Evolutionary conservation across 78 protist genomes (phyloP).

Genomic region (Dictyostelium purpureum): DNA sequence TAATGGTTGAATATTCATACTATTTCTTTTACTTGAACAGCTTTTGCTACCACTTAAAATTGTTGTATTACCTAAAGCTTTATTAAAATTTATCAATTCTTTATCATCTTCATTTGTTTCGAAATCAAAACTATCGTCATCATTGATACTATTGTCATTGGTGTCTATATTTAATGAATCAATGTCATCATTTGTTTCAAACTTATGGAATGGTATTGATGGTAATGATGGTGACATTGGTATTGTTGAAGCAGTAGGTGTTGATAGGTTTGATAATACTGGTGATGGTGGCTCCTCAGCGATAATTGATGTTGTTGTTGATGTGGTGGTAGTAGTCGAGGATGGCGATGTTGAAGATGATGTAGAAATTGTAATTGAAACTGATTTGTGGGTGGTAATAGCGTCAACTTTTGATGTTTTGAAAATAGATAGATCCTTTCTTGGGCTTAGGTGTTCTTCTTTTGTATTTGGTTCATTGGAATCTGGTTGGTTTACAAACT

Average conservation of each 20-base stretch:
- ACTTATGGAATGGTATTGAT: not conserved
- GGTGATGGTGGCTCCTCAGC: not conserved
- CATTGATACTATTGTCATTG: not conserved
- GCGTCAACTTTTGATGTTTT: not conserved
- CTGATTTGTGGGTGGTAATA: constrained; percentile 37
- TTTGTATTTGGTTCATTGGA: not conserved
- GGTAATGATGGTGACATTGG: not conserved
- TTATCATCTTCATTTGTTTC: not conserved
- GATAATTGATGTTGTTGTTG: constrained; percentile 7
- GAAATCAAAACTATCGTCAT: not conserved
- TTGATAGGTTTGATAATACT: not conserved
- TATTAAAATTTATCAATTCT: too few relatives aligned
- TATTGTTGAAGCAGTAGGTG: not conserved
- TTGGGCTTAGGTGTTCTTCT: not conserved
- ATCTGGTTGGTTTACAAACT: constrained; percentile 14
- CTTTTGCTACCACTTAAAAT: not conserved
- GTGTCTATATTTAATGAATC: not conserved
- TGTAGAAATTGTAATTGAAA: constrained; percentile 28
- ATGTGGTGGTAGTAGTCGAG: not conserved
- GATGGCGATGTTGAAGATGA: constrained; percentile 42
- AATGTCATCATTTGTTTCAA: not conserved
- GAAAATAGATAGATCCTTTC: not conserved
- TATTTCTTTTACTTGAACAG: not conserved
- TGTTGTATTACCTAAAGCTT: too few relatives aligned
- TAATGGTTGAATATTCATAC: not conserved